phyloP scores from a whole-genome alignment of 805 yeast genomes.

The Cyberlindnera suaveolens region DNA sequence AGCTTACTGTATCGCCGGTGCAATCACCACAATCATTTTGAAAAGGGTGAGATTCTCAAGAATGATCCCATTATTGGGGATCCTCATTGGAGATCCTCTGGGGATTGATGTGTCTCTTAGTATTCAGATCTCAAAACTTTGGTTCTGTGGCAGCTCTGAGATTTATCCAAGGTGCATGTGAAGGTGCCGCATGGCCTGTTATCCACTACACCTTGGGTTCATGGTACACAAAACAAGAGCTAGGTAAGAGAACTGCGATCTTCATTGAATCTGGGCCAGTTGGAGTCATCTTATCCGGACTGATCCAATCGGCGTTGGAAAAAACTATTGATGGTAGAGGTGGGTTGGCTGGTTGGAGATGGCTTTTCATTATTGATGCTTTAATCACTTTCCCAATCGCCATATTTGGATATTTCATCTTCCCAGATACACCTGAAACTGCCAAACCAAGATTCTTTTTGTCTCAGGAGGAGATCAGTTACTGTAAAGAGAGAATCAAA shows the following conservation, averaged over 20 bases:
- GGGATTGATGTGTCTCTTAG: slow-evolving; percentile 46
- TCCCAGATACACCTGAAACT: slow-evolving; percentile 35
- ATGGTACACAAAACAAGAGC: slow-evolving; percentile 7
- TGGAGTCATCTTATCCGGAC: slow-evolving; percentile 25
- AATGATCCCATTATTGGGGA: slow-evolving; percentile 6
- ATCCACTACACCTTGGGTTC: slow-evolving; percentile 15
- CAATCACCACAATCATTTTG: slow-evolving; percentile 1
- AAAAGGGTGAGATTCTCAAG: slow-evolving; percentile 3
- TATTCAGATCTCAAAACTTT: slow-evolving; percentile 1
- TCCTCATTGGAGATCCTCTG: slow-evolving; percentile 4
- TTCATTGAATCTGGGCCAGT: slow-evolving; percentile 11
- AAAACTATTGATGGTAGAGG: slow-evolving; percentile 30
- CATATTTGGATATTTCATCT: slow-evolving; percentile 38
- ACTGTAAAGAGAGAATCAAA: slow-evolving; percentile 8
- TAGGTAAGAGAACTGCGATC: slow-evolving; percentile 14
- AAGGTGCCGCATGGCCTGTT: slow-evolving; percentile 16
- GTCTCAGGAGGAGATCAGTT: slow-evolving; percentile 11
- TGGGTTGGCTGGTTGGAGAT: slow-evolving; percentile 28
- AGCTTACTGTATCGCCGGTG: slow-evolving; percentile 4
- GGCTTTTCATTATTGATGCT: slow-evolving; percentile 42
- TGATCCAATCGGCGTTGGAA: slow-evolving; percentile 37
- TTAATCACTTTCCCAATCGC: slow-evolving; percentile 44
- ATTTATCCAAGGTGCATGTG: slow-evolving; percentile 45
- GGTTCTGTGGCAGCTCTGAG: slow-evolving; percentile 40
- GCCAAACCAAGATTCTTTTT: slow-evolving; percentile 13